Evolutionary conservation across 768 basidiomycete genomes (phyloP).

Genomic region (Russula ochroleuca): DNA sequence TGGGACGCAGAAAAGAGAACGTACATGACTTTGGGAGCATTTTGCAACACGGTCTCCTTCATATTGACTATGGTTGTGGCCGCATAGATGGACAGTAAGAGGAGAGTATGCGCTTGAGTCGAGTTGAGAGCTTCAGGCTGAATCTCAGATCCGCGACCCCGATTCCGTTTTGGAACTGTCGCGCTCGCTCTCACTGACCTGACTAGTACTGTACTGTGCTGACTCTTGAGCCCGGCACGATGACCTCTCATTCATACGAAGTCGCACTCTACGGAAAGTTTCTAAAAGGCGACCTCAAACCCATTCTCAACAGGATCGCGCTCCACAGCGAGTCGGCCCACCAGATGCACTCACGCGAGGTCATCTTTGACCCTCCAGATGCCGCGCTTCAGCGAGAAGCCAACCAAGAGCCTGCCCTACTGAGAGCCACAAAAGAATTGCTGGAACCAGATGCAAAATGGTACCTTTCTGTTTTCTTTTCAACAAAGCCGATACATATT

Average conservation of each 20-base stretch:
- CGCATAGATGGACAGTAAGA: slow-evolving; percentile 2
- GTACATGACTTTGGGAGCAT: slow-evolving; percentile 25
- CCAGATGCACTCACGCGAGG: slow-evolving; percentile 68
- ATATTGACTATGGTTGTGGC: slow-evolving; percentile 10
- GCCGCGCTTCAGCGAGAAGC: slow-evolving; percentile 56
- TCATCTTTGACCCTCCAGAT: slow-evolving; percentile 78
- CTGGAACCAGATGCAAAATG: slow-evolving; percentile 59
- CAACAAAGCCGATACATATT: background rate
- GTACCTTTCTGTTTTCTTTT: slow-evolving; percentile 38
- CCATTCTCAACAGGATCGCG: slow-evolving; percentile 77
- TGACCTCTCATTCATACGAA: slow-evolving; percentile 60
- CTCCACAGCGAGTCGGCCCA: slow-evolving; percentile 75
- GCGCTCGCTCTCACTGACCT: no score
- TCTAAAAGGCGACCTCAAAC: slow-evolving; percentile 67
- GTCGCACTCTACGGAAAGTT: slow-evolving; percentile 82
- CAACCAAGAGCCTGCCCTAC: slow-evolving; percentile 59
- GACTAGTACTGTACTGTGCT: no score
- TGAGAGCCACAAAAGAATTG: slow-evolving; percentile 74
- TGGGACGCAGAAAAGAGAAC: background rate
- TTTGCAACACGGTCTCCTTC: slow-evolving; percentile 25
- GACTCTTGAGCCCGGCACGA: slow-evolving; percentile 9
- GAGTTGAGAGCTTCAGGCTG: no score
- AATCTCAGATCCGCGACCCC: slow-evolving; percentile 14
- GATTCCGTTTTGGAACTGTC: background rate
- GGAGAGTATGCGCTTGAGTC: background rate